phyloP scores from a whole-genome alignment of 345 rosid genomes.

The Syzygium aromaticum region DNA sequence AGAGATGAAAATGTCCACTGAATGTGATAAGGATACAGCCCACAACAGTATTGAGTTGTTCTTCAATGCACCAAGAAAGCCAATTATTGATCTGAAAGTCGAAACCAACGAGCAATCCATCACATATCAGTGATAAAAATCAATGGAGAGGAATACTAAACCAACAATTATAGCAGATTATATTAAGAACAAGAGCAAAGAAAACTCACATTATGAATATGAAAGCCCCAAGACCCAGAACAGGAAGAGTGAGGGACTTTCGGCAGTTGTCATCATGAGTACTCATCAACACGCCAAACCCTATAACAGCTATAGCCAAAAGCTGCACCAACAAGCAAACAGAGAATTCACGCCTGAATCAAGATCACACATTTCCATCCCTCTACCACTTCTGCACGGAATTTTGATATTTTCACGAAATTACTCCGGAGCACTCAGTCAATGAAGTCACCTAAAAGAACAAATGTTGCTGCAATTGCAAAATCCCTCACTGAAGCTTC shows the following conservation, averaged over 20 bases:
- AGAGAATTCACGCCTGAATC: not conserved
- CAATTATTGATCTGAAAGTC: slow-evolving; percentile 67
- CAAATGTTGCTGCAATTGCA: not conserved
- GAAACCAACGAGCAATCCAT: not conserved
- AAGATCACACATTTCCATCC: not conserved
- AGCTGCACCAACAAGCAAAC: slow-evolving; percentile 39
- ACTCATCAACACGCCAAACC: slow-evolving; percentile 96
- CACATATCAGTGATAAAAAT: not conserved
- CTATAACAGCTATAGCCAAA: slow-evolving; percentile 56
- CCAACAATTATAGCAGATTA: not conserved
- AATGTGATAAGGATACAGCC: slow-evolving; percentile 71
- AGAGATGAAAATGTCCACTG: not conserved
- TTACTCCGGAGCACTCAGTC: not conserved
- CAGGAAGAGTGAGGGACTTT: slow-evolving; percentile 79
- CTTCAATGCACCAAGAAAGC: slow-evolving; percentile 90
- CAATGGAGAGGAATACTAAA: not conserved
- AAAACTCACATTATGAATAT: slow-evolving; percentile 61
- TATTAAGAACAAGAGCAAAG: not conserved
- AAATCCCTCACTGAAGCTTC: not conserved
- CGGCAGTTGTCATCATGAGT: slow-evolving; percentile 79
- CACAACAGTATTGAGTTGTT: slow-evolving; percentile 67
- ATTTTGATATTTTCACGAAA: not conserved
- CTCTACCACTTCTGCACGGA: not conserved
- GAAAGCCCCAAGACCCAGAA: slow-evolving; percentile 71
- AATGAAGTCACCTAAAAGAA: not conserved